Percentiles rank a stretch among this genome's conserved stretches.
phyloP scores from a whole-genome alignment of 129 eudicot genomes.

The Artemisia annua region DNA sequence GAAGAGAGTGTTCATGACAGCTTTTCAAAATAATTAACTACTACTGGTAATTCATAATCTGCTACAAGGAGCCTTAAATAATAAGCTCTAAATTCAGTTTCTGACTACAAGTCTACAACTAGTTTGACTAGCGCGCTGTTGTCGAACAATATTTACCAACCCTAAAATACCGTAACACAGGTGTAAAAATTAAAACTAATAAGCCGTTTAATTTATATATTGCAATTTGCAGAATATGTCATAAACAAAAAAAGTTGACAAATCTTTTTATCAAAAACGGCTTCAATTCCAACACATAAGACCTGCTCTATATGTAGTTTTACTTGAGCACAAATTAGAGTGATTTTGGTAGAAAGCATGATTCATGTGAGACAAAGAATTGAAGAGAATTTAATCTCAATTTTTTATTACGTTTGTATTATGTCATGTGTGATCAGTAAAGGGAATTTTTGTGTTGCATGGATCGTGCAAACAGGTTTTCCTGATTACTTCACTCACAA shows the following conservation, averaged over 20 bases:
- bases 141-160: no score
- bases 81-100: no score
- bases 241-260: slow-evolving; percentile 18
- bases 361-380: slow-evolving; percentile 16
- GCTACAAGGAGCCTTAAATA: no score
- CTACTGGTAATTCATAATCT: no score
- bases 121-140: no score
- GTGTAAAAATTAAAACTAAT: no score
- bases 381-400: slow-evolving; percentile 7
- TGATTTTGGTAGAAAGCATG: slow-evolving; percentile 3
- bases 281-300: neutral
- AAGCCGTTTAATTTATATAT: no score
- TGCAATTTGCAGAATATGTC: no score
- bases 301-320: neutral
- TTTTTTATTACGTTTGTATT: slow-evolving; percentile 3
- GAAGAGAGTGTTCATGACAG: no score
- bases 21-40: no score
- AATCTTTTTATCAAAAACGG: slow-evolving; percentile 1
- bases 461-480: slow-evolving; percentile 42
- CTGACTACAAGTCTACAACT: no score
- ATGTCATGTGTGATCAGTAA: slow-evolving; percentile 26
- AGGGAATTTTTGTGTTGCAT: slow-evolving; percentile 36
- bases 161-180: no score
- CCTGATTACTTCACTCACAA: slow-evolving; percentile 23
- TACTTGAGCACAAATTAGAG: neutral